Base-by-base conservation (phyloP, 179 eudicot genomes). In the Carnegiea gigantea region DNA sequence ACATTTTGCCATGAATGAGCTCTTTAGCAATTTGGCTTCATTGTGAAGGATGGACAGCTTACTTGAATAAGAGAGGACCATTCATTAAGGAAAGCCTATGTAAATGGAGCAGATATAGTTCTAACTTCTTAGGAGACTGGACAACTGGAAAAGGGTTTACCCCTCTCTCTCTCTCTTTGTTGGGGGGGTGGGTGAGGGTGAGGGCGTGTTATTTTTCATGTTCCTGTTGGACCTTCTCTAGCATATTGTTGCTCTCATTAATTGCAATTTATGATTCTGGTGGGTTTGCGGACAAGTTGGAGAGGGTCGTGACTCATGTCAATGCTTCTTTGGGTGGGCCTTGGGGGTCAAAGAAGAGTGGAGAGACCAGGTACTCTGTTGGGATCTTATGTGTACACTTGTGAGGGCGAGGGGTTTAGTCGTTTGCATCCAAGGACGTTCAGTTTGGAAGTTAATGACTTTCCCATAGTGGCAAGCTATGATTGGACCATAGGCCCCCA, bases 1-100 rank as follows among this genome's bases (percentile, higher is more conserved):
- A 17, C 0, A 15, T 13, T 44, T 24, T 80, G 49, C n/a, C 65
- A 12, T 54, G 78, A 79, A 72, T 72, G 77, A 54, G 48, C 77
- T 80, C 54, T 33, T 14, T 2, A 23, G 33, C 18, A 15, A 28
- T 26, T n/a, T n/a, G n/a, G 14, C 24, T 46, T 12, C 21, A 40
- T 28, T 73, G 48, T 46, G 33, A 5, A 73, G 54, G 13, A 43
- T 73, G 9, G 12, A 40, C 76, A 11, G 15, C 65, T 76, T 51
- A 30, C 59, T 10, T 49, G 54, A 23, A 79, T 70, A 54, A 23
- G 46, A 77, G 68, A 67, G n/a, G 26, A 49, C 20, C 76, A 23
- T 6, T 49, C 70, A 36, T 43, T 38, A 5, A 54, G 5, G 26
- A 48, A 54, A 70, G 0, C 70, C 13, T 38, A 49, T 64, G 12